Conservation (phyloP, 805 yeast genomes). For the Yarrowia deformans region DNA sequence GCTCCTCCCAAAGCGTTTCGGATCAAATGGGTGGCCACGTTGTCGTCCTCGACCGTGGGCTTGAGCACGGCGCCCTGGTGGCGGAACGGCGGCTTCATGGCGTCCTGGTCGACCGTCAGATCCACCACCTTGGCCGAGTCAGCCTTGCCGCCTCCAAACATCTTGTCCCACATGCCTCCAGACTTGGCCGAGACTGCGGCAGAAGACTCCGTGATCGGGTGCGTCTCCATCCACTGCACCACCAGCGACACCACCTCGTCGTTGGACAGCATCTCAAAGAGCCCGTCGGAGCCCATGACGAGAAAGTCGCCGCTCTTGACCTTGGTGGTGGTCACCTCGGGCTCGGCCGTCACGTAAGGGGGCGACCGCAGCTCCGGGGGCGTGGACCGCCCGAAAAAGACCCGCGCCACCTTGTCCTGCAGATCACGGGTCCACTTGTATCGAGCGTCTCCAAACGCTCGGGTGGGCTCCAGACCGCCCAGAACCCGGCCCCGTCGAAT, state of each 20-base stretch:
- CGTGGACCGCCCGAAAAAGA: slow-evolving; percentile 76
- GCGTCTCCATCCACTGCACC: slow-evolving; percentile 88
- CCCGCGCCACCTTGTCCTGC: slow-evolving; percentile 74
- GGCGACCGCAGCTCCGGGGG: slow-evolving; percentile 82
- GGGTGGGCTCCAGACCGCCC: slow-evolving; percentile 91
- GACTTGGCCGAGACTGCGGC: slow-evolving; percentile 22
- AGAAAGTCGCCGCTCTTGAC: slow-evolving; percentile 79
- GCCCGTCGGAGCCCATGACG: slow-evolving; percentile 93
- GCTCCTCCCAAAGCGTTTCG: slow-evolving; percentile 94
- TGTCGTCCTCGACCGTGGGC: slow-evolving; percentile 70
- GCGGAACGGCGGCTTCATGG: slow-evolving; percentile 75
- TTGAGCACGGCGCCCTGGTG: slow-evolving; percentile 43
- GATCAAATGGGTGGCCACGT: slow-evolving; percentile 90
- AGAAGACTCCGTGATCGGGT: slow-evolving; percentile 55
- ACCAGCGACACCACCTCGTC: slow-evolving; percentile 93
- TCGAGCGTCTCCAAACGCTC: slow-evolving; percentile 97
- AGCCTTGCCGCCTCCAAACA: slow-evolving; percentile 34
- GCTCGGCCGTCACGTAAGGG: slow-evolving; percentile 97
- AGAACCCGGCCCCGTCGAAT: slow-evolving; percentile 86
- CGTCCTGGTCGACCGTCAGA: slow-evolving; percentile 57
- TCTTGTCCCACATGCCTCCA: slow-evolving; percentile 40
- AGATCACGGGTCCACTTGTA: slow-evolving; percentile 81
- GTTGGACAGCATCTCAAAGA: slow-evolving; percentile 88
- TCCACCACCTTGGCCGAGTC: slow-evolving; percentile 48
- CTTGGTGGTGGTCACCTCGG: slow-evolving; percentile 83